Evolutionary conservation across 768 basidiomycete species (phyloP).

Genomic region (Leccinum ochraceum): DNA sequence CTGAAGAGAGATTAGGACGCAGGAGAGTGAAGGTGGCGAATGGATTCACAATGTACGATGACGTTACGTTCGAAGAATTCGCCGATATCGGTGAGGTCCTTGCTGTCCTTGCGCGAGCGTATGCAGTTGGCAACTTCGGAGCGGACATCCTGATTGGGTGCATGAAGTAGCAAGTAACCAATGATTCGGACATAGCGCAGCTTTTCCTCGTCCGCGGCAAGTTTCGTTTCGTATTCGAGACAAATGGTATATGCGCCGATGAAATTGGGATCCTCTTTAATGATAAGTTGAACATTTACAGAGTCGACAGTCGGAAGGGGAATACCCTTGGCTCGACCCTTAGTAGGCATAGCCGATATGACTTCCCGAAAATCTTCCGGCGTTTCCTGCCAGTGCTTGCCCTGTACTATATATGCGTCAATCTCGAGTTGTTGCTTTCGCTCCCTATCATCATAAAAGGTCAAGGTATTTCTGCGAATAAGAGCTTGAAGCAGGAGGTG

Average conservation of each 20-base stretch:
- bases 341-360: no score
- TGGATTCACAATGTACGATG: conserved; percentile 8
- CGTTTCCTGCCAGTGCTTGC: no score
- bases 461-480: no score
- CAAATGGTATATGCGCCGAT: conserved; percentile 3
- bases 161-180: conserved; percentile 10
- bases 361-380: no score
- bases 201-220: not conserved
- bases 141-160: conserved; percentile 3
- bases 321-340: no score
- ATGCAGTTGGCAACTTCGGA: conserved; percentile 7
- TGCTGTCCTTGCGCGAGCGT: not conserved
- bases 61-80: conserved; percentile 5
- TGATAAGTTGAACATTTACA: conserved; percentile 1
- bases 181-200: conserved; percentile 6
- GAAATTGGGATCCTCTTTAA: not conserved
- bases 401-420: no score
- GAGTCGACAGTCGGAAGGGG: not conserved
- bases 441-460: no score
- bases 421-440: no score
- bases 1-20: not conserved
- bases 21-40: not conserved
- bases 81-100: not conserved
- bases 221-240: not conserved
- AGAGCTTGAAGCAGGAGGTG: no score